phyloP scores from a whole-genome alignment of 306 rosid species.

The Sophora flavescens region DNA sequence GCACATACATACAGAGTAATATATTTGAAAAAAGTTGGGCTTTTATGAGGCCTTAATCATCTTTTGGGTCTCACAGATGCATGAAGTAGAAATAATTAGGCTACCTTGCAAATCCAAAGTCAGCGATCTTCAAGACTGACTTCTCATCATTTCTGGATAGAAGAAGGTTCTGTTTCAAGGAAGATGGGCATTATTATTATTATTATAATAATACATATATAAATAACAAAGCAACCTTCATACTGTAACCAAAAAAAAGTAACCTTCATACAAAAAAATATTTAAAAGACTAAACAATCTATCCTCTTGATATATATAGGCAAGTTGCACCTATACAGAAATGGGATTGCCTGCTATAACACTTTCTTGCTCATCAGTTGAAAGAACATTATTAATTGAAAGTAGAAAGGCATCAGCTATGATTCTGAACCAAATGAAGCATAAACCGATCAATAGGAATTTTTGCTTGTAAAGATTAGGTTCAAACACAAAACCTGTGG shows the following conservation, averaged over 20 bases:
- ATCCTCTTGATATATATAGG: not conserved
- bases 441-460: slow-evolving; percentile 19
- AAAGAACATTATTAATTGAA: slow-evolving; percentile 11
- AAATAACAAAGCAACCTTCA: slow-evolving; percentile 54
- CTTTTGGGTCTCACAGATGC: slow-evolving; percentile 13
- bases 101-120: slow-evolving; percentile 99
- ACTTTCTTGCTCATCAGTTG: not conserved
- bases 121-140: slow-evolving; percentile 93
- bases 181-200: slow-evolving; percentile 55
- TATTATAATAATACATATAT: slow-evolving; percentile 50
- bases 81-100: slow-evolving; percentile 38
- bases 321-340: slow-evolving; percentile 5
- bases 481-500: slow-evolving; percentile 78
- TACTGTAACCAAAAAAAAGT: no score
- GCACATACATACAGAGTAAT: slow-evolving; percentile 25
- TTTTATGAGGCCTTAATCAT: slow-evolving; percentile 9
- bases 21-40: not conserved
- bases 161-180: slow-evolving; percentile 94
- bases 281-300: slow-evolving; percentile 41
- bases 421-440: slow-evolving; percentile 27
- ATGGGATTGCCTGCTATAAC: not conserved
- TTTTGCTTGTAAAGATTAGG: not conserved
- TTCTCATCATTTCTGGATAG: slow-evolving; percentile 77
- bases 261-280: slow-evolving; percentile 53
- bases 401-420: slow-evolving; percentile 27